Percentiles rank a stretch among this genome's conserved stretches.
phyloP scores from a whole-genome alignment of 2,329 filamentous ascomycete species.

The Talaromyces sp. region DNA sequence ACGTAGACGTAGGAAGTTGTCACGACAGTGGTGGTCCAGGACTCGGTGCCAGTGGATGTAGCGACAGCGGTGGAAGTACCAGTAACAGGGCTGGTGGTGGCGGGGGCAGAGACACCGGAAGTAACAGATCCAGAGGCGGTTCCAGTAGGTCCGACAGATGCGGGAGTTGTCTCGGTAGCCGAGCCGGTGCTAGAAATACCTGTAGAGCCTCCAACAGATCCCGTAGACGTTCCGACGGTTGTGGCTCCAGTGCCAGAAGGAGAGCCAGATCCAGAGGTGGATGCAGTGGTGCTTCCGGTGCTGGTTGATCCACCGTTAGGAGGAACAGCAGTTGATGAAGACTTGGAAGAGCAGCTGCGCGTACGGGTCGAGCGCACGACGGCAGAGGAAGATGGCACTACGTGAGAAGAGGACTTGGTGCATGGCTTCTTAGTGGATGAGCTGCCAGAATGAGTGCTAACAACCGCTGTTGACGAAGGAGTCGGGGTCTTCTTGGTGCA shows the following conservation, averaged over 20 bases:
- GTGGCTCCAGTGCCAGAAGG: background rate
- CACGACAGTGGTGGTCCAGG: conserved; percentile 23
- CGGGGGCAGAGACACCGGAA: conserved; percentile 11
- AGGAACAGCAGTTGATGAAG: conserved; percentile 7
- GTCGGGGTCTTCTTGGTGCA: background rate
- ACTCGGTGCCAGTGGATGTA: conserved; percentile 14
- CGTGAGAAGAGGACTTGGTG: conserved; percentile 5
- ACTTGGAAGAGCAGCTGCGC: background rate
- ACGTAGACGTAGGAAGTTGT: conserved; percentile 29
- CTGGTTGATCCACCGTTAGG: conserved; percentile 4
- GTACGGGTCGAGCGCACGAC: background rate
- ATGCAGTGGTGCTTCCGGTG: background rate
- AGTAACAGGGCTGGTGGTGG: conserved; percentile 10
- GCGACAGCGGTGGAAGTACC: conserved; percentile 5
- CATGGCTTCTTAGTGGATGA: background rate
- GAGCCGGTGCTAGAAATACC: background rate
- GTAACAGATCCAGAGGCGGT: conserved; percentile 8
- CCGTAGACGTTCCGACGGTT: background rate
- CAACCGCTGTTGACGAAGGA: background rate
- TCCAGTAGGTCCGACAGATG: conserved; percentile 11
- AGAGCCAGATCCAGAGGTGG: background rate
- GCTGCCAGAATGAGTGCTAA: background rate
- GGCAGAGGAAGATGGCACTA: background rate
- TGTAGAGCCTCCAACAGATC: background rate
- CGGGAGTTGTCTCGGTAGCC: background rate